Conservation (phyloP, 2,329 filamentous ascomycete species). For the Eutypa lata region DNA sequence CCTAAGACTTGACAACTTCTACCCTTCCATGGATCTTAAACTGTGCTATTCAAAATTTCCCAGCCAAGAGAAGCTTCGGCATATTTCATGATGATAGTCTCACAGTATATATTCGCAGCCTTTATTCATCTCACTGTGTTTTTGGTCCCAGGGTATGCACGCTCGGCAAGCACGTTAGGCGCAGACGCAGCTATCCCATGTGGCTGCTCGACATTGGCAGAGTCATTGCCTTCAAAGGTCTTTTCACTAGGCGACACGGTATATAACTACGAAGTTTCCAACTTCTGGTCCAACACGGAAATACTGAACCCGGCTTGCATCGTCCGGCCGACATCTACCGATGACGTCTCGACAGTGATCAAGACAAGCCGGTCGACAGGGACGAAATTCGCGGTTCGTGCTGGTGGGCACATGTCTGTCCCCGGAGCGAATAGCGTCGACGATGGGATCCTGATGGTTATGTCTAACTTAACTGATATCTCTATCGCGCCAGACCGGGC, state of each 20-base stretch:
- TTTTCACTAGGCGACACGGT: conserved; percentile 21
- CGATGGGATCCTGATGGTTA: conserved; percentile 3
- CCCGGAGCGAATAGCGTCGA: conserved; percentile 7
- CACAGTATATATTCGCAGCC: too few species aligned
- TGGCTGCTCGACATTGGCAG: conserved; percentile 5
- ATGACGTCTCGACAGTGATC: conserved; percentile 23
- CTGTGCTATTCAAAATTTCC: too few species aligned
- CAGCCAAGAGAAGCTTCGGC: too few species aligned
- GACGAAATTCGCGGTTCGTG: conserved; percentile 28
- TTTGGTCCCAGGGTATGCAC: too few species aligned
- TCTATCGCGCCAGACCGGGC: conserved; percentile 27
- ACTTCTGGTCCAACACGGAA: conserved; percentile 35
- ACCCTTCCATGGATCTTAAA: too few species aligned
- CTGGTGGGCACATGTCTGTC: conserved; percentile 31
- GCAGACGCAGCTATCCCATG: neutral
- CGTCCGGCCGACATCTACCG: conserved; percentile 28
- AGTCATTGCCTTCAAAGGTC: conserved; percentile 13
- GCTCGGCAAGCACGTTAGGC: neutral
- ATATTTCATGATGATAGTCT: too few species aligned
- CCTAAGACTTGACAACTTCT: too few species aligned
- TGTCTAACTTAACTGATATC: conserved; percentile 2
- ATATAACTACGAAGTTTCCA: conserved; percentile 27
- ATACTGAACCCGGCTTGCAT: conserved; percentile 29
- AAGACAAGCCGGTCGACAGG: conserved; percentile 15
- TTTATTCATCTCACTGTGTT: too few species aligned